These are phyloP conservation scores for Rhynchospora pubera DNA, from an alignment of 176 grass and related monocot species.

Conservation along the genomic window DNA sequence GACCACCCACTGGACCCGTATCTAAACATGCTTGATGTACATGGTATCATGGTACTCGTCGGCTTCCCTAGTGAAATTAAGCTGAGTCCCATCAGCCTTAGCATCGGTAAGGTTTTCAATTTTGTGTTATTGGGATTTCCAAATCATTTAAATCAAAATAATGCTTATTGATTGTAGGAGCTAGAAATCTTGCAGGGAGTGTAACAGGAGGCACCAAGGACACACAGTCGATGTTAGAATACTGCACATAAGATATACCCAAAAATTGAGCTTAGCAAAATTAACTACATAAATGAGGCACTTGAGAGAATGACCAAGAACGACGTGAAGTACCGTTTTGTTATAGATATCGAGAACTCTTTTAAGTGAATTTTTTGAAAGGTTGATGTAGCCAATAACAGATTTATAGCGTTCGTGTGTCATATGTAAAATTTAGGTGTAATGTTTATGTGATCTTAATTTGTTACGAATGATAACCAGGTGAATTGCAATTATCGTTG, in stretches of 20 bases:
- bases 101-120: constrained; percentile 26
- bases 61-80: constrained; percentile 62
- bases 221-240: constrained; percentile 54
- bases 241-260: constrained; percentile 69
- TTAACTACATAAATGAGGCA: constrained; percentile 67
- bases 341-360: constrained; percentile 38
- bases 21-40: constrained; percentile 56
- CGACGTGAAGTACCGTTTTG: constrained; percentile 39
- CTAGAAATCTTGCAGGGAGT: constrained; percentile 54
- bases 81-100: constrained; percentile 48
- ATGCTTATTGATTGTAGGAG: constrained; percentile 28
- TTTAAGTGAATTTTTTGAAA: neutral
- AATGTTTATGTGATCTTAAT: constrained; percentile 12
- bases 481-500: constrained; percentile 10
- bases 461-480: neutral
- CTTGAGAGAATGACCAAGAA: constrained; percentile 27
- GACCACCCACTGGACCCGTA: constrained; percentile 78
- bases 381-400: neutral
- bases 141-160: neutral
- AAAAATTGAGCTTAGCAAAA: constrained; percentile 64
- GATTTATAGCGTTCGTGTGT: neutral
- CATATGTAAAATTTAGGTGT: constrained; percentile 6
- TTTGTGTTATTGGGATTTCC: neutral
- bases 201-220: constrained; percentile 47
- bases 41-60: constrained; percentile 48